Evolutionary conservation across 2,329 filamentous ascomycete genomes (phyloP).

Genomic region (Fragosphaeria purpurea): DNA sequence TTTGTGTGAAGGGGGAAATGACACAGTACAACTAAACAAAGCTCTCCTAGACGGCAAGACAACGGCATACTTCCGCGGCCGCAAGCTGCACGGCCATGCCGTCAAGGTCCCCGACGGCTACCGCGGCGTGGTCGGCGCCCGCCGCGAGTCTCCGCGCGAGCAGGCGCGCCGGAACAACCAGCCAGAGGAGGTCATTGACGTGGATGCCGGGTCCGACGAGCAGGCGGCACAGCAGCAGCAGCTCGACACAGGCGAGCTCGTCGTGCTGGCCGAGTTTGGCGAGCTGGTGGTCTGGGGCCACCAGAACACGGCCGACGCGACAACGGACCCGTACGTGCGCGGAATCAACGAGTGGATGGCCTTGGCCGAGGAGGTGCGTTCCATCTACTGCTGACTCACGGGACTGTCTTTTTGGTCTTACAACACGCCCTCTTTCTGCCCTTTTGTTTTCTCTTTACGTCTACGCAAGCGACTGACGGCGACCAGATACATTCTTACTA

Average conservation of each 20-base stretch:
- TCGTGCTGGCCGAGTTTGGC: conserved; percentile 59
- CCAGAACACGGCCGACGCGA: conserved; percentile 52
- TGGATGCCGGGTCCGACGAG: conserved; percentile 33
- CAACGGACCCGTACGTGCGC: conserved; percentile 60
- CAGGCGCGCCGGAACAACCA: conserved; percentile 11
- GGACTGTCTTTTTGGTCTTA: background rate
- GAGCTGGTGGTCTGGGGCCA: conserved; percentile 78
- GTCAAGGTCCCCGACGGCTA: conserved; percentile 63
- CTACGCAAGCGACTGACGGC: background rate
- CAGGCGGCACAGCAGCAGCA: conserved; percentile 16
- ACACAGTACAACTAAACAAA: too few species aligned
- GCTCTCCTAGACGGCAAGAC: conserved; percentile 35
- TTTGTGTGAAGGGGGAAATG: too few species aligned
- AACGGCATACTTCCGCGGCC: conserved; percentile 65
- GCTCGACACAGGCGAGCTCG: conserved; percentile 45
- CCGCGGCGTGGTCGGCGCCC: conserved; percentile 50
- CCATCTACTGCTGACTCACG: too few species aligned
- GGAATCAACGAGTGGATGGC: conserved; percentile 72
- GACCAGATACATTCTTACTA: conserved; percentile 3
- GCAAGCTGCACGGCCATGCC: conserved; percentile 61
- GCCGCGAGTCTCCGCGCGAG: conserved; percentile 23
- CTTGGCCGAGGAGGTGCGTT: conserved; percentile 43
- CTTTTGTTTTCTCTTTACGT: background rate
- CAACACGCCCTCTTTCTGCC: too few species aligned
- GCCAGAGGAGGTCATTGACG: conserved; percentile 17